These are phyloP conservation scores for Lantana camara DNA, from an alignment of 257 asterid genomes.

Conservation along the genomic window DNA sequence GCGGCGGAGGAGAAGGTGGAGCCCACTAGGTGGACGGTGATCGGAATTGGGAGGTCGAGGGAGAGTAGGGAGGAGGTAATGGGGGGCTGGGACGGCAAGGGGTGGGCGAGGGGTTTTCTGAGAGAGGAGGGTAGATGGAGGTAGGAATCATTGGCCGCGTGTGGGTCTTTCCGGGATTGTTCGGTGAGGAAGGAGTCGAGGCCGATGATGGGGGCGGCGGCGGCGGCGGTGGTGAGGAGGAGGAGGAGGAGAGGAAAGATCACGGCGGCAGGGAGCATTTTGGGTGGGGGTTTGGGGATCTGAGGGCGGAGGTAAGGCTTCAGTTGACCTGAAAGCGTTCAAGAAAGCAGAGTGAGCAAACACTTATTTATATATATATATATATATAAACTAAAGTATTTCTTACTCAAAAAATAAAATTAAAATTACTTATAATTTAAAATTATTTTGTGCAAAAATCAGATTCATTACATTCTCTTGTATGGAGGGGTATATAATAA, in stretches of 20 bases:
- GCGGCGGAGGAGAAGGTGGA: constrained; percentile 69
- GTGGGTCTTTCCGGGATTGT: constrained; percentile 67
- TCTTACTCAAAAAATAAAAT: too few species aligned
- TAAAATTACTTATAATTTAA: too few species aligned
- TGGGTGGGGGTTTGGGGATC: constrained; percentile 22
- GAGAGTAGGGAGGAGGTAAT: constrained; percentile 59
- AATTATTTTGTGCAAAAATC: too few species aligned
- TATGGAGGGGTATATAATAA: neutral
- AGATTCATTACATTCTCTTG: too few species aligned
- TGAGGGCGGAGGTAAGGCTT: constrained; percentile 7
- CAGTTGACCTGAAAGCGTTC: constrained; percentile 21
- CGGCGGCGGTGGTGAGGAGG: constrained; percentile 33
- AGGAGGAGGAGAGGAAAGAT: constrained; percentile 41
- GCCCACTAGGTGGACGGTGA: constrained; percentile 79
- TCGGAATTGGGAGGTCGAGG: constrained; percentile 62
- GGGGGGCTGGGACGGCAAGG: constrained; percentile 43
- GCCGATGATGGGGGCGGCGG: constrained; percentile 62
- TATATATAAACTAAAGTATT: too few species aligned
- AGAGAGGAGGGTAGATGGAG: constrained; percentile 57
- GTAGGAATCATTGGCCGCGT: constrained; percentile 69
- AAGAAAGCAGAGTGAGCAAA: constrained; percentile 4
- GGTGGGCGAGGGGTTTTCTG: constrained; percentile 52
- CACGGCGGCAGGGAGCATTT: constrained; percentile 45
- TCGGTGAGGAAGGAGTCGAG: constrained; percentile 76
- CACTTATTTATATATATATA: too few species aligned